Conservation (phyloP, 2,329 filamentous ascomycete genomes). For the Cercospora beticola region DNA sequence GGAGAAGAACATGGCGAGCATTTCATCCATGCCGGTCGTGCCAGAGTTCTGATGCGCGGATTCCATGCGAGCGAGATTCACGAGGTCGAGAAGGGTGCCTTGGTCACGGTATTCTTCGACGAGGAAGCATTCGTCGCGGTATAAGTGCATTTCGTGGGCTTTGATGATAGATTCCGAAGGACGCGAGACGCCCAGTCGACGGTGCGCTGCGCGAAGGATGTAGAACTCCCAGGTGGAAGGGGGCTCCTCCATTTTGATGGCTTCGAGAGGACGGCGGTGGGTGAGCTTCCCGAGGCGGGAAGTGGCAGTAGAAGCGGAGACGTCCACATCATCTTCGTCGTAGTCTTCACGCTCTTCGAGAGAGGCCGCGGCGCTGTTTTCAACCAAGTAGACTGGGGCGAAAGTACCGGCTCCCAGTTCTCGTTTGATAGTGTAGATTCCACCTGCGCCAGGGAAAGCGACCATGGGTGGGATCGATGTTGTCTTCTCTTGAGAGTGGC, state of each 20-base stretch:
- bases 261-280: conserved; percentile 66
- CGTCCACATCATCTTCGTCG: conserved; percentile 31
- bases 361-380: conserved; percentile 51
- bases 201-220: conserved; percentile 81
- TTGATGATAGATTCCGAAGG: conserved; percentile 74
- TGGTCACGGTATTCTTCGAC: conserved; percentile 84
- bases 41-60: conserved; percentile 46
- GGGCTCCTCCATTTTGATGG: conserved; percentile 91
- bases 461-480: conserved; percentile 63
- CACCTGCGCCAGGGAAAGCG: conserved; percentile 63
- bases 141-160: conserved; percentile 89
- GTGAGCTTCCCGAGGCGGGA: conserved; percentile 62
- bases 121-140: conserved; percentile 84
- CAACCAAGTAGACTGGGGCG: conserved; percentile 89
- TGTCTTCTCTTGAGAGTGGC: conserved; percentile 44
- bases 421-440: conserved; percentile 73
- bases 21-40: conserved; percentile 75
- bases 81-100: conserved; percentile 89
- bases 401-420: conserved; percentile 93
- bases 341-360: conserved; percentile 44
- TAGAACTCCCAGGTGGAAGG: conserved; percentile 94
- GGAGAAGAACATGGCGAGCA: conserved; percentile 90
- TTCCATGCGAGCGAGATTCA: conserved; percentile 74
- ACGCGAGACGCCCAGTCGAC: conserved; percentile 68
- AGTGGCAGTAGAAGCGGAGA: conserved; percentile 40